Evolutionary conservation across 768 basidiomycete genomes (phyloP), one percentile per base, ranked within the genome.

Genomic region (Stropharia rugosoannulata): DNA sequence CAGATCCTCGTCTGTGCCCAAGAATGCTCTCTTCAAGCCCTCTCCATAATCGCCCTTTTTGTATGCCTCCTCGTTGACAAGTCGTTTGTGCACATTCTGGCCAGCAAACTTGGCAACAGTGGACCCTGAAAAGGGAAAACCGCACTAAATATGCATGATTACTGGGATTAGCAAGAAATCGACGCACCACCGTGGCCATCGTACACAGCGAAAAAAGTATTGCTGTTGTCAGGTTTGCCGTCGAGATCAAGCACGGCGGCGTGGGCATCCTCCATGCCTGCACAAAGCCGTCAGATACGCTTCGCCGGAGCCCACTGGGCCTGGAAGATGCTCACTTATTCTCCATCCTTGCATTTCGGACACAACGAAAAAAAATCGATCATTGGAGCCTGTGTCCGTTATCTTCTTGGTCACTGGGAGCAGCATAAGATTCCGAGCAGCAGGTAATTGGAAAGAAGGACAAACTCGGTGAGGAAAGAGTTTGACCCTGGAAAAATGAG

Each of bases 301-400:
- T 6, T 25, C 32, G 37, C 35, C 51, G 22, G 15, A 25, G 45
- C 16, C 18, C 50, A 19, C 25, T 44, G 43, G n/a, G 22, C 15
- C 19, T 37, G 54, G 51, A 54, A 56, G 57, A 29, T 45, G 88
- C 96, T 75, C 66, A 99, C 96, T 85, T 74, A 98, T 89, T 73
- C 97, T 81, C 97, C 97, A 99, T 65, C 97, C 97, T 73, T 99
- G 97, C 96, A 98, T 98, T 74, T 98, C 95, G 44, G 90, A 87
- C 41, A 97, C 81, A 6, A 83, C 89, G 71, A 86, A 98, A 44
- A 79, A 64, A 71, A 82, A 86, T 55, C 82, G 82, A 57, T 76
- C 79, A 82, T 93, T 86, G 59, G 76, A 78, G 41, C 91, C 94
- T 18, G 78, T 70, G 62, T 86, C 81, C 4, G 92, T 87, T 67